Base-by-base conservation (phyloP, 2,329 filamentous ascomycete genomes). In the Ophiostoma sp. region DNA sequence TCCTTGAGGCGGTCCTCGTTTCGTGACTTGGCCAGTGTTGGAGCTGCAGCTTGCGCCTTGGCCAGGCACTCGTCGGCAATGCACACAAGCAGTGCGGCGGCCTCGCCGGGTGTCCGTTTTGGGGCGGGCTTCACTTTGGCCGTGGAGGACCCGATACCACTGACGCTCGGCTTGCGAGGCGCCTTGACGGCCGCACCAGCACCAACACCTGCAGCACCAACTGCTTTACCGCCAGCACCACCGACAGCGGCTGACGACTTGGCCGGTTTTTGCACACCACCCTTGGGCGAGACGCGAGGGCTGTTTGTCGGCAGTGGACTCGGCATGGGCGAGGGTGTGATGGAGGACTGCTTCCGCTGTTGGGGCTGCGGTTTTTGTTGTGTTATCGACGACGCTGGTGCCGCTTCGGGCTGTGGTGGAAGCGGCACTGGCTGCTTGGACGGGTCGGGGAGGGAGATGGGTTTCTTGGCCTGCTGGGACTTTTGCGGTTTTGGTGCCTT, bases 31-130 rank as follows among this genome's bases (percentile, higher is more conserved):
- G 87, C 85, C 2, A 89, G 81, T 1, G 82, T 77, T 2, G 85
- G 82, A 0, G 86, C 86, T 73, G 89, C 85, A 1, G 81, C 81
- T 74, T 91, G 88, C 19, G 93, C 93, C 71, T 89, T 90, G 33
- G 84, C 83, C 70, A 95, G 89, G 77, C 92, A 94, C 76, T 95
- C 92, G 77, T 95, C 92, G 2, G 92, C 92, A 17, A 94, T 85
- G n/a, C 87, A 88, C 8, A 93, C 84, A 73, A 95, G 84, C 9
- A 94, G 82, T 1, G 90, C 84, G 2, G 88, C 83, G 0, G 85
- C 86, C 72, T 89, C 87, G 9, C 85, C 79, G 3, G 82, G 79
- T 8, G 81, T 79, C 75, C 83, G 84, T 5, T 82, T 79, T 0
- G 82, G 80, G 3, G 82, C 78, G 7, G 83, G 39, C 28, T 42